Evolutionary conservation across 495 filamentous ascomycete species (phyloP), one percentile per base, ranked within the genome.

Genomic region (Penicillium silybi): DNA sequence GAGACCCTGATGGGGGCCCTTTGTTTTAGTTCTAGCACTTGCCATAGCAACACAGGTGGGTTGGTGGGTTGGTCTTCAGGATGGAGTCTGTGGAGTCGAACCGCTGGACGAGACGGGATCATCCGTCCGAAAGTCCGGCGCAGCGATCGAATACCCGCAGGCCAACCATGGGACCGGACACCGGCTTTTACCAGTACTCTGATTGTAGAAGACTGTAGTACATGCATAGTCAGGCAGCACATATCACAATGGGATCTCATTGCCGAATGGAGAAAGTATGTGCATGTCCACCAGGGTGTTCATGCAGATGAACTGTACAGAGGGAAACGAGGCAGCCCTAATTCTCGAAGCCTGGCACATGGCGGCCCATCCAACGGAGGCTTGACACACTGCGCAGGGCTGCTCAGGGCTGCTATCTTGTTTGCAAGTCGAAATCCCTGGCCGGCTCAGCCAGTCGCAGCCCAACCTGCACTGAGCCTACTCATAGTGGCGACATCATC

Each of bases 81-180:
- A 44, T 19, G 20, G 40, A 18, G 41, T 54, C 53, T 41, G 63
- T 64, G 63, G 63, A 59, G 63, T 58, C 52, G 60, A 64, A 61
- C 63, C 63, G 47, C 43, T 64, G 61, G 59, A 64, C 48, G 55
- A 66, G 51, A 58, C 63, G 63, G 63, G 63, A 63, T 46, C 42
- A 35, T 39, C 62, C 62, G 59, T 57, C 13, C 3, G 1, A 42
- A 23, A 57, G 44, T 56, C 52, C 29, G 23, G 41, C 41, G 40
- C 46, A 53, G 50, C 41, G 38, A 54, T 54, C 40, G 47, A 45
- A 44, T 22, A 52, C 52, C 42, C 52, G 51, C 47, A 15, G 37
- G 16, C 52, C 52, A 65, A 65, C 62, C 62, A 65, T 63, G 62
- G 62, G 60, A 59, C 45, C 17, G 45, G 27, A 9, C 25, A 17